A percentile compares a stretch with the other conserved stretches of the same genome.
Evolutionary conservation across 331 rosid species (phyloP).

Genomic region (Dryas integrifolia): DNA sequence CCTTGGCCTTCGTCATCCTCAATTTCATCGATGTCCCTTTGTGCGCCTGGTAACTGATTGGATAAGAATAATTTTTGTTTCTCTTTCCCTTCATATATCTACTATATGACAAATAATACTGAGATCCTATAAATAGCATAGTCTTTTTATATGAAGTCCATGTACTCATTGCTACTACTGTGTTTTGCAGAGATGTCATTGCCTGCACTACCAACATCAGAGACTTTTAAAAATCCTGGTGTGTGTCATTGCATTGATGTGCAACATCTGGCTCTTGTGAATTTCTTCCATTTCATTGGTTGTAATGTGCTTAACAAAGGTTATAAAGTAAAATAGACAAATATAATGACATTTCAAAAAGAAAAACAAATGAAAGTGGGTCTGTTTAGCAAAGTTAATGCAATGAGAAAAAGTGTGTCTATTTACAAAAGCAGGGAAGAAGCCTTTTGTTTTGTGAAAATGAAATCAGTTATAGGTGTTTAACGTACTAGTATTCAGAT

Average conservation of each 20-base stretch:
- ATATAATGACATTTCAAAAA: neutral
- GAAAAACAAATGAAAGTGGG: neutral
- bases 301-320: conserved; percentile 6
- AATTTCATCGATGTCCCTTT: conserved; percentile 69
- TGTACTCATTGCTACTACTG: conserved; percentile 4
- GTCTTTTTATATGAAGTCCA: conserved; percentile 12
- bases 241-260: conserved; percentile 33
- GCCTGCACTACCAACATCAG: conserved; percentile 88
- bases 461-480: neutral
- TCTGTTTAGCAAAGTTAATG: neutral
- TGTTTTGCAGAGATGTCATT: conserved; percentile 90
- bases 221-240: conserved; percentile 81
- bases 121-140: conserved; percentile 6
- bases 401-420: neutral
- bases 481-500: neutral
- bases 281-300: conserved; percentile 3
- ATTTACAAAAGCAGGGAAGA: neutral
- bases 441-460: neutral
- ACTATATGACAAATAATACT: neutral
- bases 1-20: conserved; percentile 98
- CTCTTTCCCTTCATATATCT: conserved; percentile 4
- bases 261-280: conserved; percentile 14
- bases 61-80: neutral
- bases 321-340: neutral
- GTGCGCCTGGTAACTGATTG: conserved; percentile 85